phyloP scores from a whole-genome alignment of 1,284 basidiomycete species.

The Blastosporella zonata region DNA sequence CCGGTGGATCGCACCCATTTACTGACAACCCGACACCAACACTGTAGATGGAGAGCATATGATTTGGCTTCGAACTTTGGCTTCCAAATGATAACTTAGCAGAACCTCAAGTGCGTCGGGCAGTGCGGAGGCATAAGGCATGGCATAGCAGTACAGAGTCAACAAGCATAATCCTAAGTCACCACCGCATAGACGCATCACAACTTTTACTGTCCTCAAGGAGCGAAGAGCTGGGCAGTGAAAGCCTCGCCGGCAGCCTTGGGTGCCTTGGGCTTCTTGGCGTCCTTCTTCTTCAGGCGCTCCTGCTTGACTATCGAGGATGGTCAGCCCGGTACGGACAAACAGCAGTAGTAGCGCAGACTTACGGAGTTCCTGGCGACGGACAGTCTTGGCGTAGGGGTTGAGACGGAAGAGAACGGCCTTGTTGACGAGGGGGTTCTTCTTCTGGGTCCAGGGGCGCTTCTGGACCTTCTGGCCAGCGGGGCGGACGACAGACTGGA shows the following conservation, averaged over 20 bases:
- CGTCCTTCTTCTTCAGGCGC: slow-evolving; percentile 66
- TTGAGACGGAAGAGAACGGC: slow-evolving; percentile 97
- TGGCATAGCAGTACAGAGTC: slow-evolving; percentile 5
- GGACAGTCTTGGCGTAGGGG: slow-evolving; percentile 96
- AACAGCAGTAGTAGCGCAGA: slow-evolving; percentile 23
- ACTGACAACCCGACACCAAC: too few species aligned
- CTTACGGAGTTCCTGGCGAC: slow-evolving; percentile 83
- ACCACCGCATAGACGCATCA: neutral
- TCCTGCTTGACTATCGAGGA: slow-evolving; percentile 69
- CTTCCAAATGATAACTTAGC: too few species aligned
- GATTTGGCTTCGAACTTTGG: too few species aligned
- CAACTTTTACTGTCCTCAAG: slow-evolving; percentile 45
- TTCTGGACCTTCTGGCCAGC: slow-evolving; percentile 79
- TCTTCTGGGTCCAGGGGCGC: slow-evolving; percentile 98
- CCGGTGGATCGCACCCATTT: too few species aligned
- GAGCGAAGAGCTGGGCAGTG: slow-evolving; percentile 83
- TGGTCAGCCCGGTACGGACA: slow-evolving; percentile 6
- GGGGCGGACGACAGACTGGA: slow-evolving; percentile 92
- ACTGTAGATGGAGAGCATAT: too few species aligned
- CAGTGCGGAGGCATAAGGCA: slow-evolving; percentile 5
- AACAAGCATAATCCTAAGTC: slow-evolving; percentile 9
- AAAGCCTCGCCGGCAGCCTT: slow-evolving; percentile 80
- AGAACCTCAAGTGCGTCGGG: too few species aligned
- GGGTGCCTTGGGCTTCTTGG: slow-evolving; percentile 59
- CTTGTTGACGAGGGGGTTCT: slow-evolving; percentile 98